Percentiles rank a stretch among this genome's conserved stretches.
These are phyloP conservation scores for Microthlaspi erraticum DNA, from an alignment of 345 rosid genomes.

Conservation along the genomic window DNA sequence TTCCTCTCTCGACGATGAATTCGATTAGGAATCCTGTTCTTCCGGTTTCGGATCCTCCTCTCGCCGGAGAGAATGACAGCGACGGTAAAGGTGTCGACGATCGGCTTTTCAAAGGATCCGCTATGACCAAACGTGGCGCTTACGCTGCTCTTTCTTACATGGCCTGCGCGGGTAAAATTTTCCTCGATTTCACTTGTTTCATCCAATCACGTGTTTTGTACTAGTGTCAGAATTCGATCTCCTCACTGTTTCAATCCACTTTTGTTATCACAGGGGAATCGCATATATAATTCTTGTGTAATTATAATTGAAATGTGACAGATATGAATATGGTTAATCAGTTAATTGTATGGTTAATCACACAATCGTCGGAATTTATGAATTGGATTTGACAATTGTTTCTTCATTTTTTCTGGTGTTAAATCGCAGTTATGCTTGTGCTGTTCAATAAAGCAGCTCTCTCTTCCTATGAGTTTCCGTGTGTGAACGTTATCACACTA, in stretches of 20 bases:
- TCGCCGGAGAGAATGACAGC: conserved; percentile 59
- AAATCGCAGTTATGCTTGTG: conserved; percentile 78
- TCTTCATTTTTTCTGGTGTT: neutral
- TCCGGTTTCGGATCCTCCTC: conserved; percentile 68
- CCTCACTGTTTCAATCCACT: neutral
- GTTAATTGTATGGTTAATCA: conserved; percentile 3
- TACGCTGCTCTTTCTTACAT: conserved; percentile 91
- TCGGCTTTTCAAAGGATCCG: conserved; percentile 79
- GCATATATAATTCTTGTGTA: neutral
- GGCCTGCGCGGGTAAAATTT: conserved; percentile 78
- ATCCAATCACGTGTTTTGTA: neutral
- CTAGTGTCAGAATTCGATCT: conserved; percentile 9
- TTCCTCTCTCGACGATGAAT: conserved; percentile 55
- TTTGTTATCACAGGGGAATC: neutral
- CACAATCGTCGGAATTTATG: neutral
- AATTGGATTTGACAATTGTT: conserved; percentile 16
- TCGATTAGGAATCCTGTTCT: conserved; percentile 59
- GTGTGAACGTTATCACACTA: conserved; percentile 87
- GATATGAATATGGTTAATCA: neutral
- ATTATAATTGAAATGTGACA: neutral
- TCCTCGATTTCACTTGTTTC: conserved; percentile 14
- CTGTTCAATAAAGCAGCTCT: conserved; percentile 99
- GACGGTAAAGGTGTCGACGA: conserved; percentile 64
- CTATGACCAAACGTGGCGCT: conserved; percentile 93
- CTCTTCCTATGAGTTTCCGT: conserved; percentile 86